phyloP scores from a whole-genome alignment of 2,329 filamentous ascomycete species.

The Diplocarpon rosae region DNA sequence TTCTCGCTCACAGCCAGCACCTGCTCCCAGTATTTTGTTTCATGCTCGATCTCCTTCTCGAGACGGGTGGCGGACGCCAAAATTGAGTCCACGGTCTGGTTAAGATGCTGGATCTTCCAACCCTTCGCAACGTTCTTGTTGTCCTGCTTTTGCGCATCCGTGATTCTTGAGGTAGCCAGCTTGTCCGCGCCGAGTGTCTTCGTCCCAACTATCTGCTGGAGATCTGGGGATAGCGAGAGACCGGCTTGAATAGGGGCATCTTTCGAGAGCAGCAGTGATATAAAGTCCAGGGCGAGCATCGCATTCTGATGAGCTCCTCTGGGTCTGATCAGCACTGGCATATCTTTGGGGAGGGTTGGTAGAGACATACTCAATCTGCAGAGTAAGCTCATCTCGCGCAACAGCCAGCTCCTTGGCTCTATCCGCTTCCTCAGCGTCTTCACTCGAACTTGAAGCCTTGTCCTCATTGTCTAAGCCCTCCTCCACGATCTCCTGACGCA shows the following conservation, averaged over 20 bases:
- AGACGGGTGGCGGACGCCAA: conserved; percentile 61
- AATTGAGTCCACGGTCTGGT: conserved; percentile 62
- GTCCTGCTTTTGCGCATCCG: conserved; percentile 43
- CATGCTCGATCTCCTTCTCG: conserved; percentile 64
- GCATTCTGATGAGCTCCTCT: conserved; percentile 45
- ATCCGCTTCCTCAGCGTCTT: conserved; percentile 34
- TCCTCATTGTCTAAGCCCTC: conserved; percentile 32
- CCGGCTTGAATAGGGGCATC: conserved; percentile 61
- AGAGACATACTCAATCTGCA: conserved; percentile 40
- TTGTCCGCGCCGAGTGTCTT: conserved; percentile 63
- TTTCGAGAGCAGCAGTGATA: conserved; percentile 77
- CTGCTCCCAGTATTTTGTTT: conserved; percentile 83
- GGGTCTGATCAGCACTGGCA: conserved; percentile 10
- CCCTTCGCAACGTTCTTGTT: conserved; percentile 50
- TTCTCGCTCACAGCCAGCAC: conserved; percentile 69
- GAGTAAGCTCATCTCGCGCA: conserved; percentile 47
- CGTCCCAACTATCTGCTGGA: conserved; percentile 61
- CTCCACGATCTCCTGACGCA: conserved; percentile 56
- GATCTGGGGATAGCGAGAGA: conserved; percentile 55
- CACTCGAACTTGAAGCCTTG: conserved; percentile 36
- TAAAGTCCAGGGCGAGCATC: conserved; percentile 64
- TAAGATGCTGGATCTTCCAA: conserved; percentile 69
- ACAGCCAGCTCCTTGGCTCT: conserved; percentile 27
- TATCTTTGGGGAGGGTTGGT: neutral
- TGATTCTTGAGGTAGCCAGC: conserved; percentile 48